These are phyloP conservation scores for Coniosporium tulheliwenetii DNA, from an alignment of 2,329 filamentous ascomycete genomes.

Conservation along the genomic window DNA sequence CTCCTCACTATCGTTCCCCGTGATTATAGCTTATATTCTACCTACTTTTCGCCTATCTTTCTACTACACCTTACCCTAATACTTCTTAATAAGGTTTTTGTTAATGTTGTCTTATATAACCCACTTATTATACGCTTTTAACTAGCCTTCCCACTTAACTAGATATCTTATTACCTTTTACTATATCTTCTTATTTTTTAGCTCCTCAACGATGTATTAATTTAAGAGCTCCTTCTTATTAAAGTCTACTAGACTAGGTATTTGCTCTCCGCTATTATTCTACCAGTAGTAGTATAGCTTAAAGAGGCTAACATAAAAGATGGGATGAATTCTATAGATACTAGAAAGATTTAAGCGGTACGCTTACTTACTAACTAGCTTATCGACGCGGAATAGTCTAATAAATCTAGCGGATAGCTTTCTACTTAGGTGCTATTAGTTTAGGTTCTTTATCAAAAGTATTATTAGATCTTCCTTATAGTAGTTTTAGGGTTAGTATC, in stretches of 20 bases:
- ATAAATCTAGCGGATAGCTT: neutral
- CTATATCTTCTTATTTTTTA: too few relatives aligned
- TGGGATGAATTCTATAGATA: neutral
- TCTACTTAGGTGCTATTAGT: neutral
- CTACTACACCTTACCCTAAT: too few relatives aligned
- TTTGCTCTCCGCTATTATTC: neutral
- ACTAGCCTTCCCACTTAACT: too few relatives aligned
- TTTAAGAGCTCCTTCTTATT: neutral
- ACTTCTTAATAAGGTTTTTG: too few relatives aligned
- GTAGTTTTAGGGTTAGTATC: neutral
- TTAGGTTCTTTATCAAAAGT: neutral
- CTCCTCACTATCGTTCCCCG: too few relatives aligned
- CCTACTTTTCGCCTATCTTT: too few relatives aligned
- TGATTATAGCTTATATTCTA: too few relatives aligned
- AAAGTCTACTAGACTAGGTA: neutral
- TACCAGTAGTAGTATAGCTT: neutral
- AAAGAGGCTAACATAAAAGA: neutral
- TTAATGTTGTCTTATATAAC: too few relatives aligned
- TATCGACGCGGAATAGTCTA: neutral
- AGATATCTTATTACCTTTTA: too few relatives aligned
- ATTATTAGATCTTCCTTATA: neutral
- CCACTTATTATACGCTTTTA: too few relatives aligned
- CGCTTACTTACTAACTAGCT: neutral
- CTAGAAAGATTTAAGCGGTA: neutral
- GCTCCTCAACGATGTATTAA: too few relatives aligned